Evolutionary conservation across 371 early-diverging fungal species (phyloP), one percentile per base, ranked within the genome.

Genomic region (Sporodiniella umbellata): DNA sequence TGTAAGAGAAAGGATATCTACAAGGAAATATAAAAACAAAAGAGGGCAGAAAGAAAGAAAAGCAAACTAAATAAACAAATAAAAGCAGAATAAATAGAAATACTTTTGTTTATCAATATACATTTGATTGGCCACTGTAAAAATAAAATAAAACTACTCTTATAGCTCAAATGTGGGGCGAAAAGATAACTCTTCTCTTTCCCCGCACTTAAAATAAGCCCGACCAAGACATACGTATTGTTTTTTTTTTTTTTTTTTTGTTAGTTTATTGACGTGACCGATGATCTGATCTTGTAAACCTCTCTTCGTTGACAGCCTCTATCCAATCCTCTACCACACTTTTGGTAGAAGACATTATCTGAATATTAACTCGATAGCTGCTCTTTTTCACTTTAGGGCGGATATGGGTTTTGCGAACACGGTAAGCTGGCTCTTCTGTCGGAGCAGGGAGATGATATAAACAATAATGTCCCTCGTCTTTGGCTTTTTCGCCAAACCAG

Each of bases 1-100:
- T 3, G 15, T 35, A 24, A 30, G 12, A 5, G 24, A 21, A 54
- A 26, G 48, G 8, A 42, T 21, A n/a, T n/a, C n/a, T n/a, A n/a
- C n/a, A n/a, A 51, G 18, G 31, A 21, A 33, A 35, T 35, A 19
- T 11, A 28, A 31, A 43, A 51, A 31, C 42, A 45, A 45, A 25
- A 42, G 43, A 42, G 25, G 51, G 35, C 24, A 30, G 21, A n/a
- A 19, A 53, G 22, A 30, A 15, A 37, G 24, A 30, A 56, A 42
- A 49, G 19, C 45, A 31, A 38, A 42, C 4, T 4, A 28, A 28
- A 28, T 7, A 28, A n/a, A n/a, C n/a, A n/a, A n/a, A n/a, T n/a
- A n/a, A n/a, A n/a, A n/a, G n/a, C n/a, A n/a, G n/a, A n/a, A n/a
- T n/a, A n/a, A n/a, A n/a, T n/a, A 39, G n/a, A 17, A 15, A 14